Conservation (phyloP, 2,329 filamentous ascomycete species). For the Pseudogymnoascus sp. region DNA sequence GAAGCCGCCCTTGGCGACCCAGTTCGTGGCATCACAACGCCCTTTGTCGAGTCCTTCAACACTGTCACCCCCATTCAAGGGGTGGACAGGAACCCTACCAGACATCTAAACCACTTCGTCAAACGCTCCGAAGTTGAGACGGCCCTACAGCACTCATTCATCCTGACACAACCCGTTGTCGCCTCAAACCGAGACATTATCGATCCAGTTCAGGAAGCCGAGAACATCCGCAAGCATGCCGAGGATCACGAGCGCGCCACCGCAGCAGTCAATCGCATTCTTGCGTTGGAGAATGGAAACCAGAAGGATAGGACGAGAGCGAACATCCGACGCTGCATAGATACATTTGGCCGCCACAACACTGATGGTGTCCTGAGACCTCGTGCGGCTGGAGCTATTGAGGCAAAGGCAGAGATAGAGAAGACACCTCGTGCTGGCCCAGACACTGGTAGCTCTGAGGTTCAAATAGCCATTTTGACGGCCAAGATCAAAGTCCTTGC, state of each 20-base stretch:
- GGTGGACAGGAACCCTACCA: slow-evolving; percentile 34
- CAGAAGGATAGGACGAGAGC: slow-evolving; percentile 70
- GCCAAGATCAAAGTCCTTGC: slow-evolving; percentile 82
- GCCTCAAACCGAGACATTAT: slow-evolving; percentile 28
- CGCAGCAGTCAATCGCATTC: slow-evolving; percentile 72
- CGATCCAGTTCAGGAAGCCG: slow-evolving; percentile 36
- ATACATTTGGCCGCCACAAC: slow-evolving; percentile 82
- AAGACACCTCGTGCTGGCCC: slow-evolving; percentile 67
- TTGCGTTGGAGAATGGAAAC: slow-evolving; percentile 67
- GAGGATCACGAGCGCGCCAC: slow-evolving; percentile 57
- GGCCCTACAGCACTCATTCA: slow-evolving; percentile 59
- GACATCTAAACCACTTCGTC: slow-evolving; percentile 69
- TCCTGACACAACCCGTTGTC: slow-evolving; percentile 52
- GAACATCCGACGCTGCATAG: slow-evolving; percentile 77
- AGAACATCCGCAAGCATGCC: slow-evolving; percentile 36
- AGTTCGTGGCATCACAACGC: slow-evolving; percentile 67
- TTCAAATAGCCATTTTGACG: slow-evolving; percentile 94
- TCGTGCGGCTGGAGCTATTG: slow-evolving; percentile 17
- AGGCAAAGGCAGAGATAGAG: slow-evolving; percentile 18
- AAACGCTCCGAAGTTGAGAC: slow-evolving; percentile 56
- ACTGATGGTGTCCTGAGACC: slow-evolving; percentile 64
- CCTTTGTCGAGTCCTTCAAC: slow-evolving; percentile 78
- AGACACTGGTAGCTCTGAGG: slow-evolving; percentile 91
- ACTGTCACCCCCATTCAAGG: slow-evolving; percentile 34
- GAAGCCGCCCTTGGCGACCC: slow-evolving; percentile 64